Base-by-base conservation (phyloP, 345 rosid genomes). In the Anastatica hierochuntica region DNA sequence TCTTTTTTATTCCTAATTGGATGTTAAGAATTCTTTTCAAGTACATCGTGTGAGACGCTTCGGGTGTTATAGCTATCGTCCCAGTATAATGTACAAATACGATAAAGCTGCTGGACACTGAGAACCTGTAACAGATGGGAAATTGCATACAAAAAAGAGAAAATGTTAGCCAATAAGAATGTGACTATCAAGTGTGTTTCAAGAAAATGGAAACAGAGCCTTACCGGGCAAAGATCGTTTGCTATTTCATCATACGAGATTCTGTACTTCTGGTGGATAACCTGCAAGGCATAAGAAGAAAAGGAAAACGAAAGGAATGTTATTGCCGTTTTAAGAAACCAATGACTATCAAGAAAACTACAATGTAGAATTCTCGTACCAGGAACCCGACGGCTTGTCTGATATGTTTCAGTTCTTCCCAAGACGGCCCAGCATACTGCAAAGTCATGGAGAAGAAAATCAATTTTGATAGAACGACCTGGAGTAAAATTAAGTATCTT, bases 401-500 rank as follows among this genome's bases (percentile, higher is more conserved):
- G 58, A 94, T 94, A 74, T 88, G 99, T 75, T 81, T 88, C 36
- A 94, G 84, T 78, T 94, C 99, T 66, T 88, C 99, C 99, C 99
- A 88, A 35, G 99, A 88, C 41, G 80, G 58, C 18, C 99, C 94
- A 11, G 97, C 85, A 68, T 78, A 88, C 99, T 94, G 80, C 67
- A 78, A 54, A 31, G 36, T 35, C 6, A 2, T 19, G 35, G 12
- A 36, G 12, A n/a, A n/a, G n/a, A n/a, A n/a, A n/a, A n/a, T n/a
- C n/a, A n/a, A n/a, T n/a, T n/a, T 33, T 13, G 29, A 33, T 21
- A 39, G 36, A 26, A 10, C 6, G 5, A 49, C 5, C 24, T 15
- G 9, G 26, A 31, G 18, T 29, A 27, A n/a, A n/a, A n/a, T n/a
- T n/a, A 43, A 14, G 6, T 6, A 7, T 13, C 17, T 4, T 20